Evolutionary conservation across 2,329 filamentous ascomycete genomes (phyloP).

Genomic region (Exophiala sp.): DNA sequence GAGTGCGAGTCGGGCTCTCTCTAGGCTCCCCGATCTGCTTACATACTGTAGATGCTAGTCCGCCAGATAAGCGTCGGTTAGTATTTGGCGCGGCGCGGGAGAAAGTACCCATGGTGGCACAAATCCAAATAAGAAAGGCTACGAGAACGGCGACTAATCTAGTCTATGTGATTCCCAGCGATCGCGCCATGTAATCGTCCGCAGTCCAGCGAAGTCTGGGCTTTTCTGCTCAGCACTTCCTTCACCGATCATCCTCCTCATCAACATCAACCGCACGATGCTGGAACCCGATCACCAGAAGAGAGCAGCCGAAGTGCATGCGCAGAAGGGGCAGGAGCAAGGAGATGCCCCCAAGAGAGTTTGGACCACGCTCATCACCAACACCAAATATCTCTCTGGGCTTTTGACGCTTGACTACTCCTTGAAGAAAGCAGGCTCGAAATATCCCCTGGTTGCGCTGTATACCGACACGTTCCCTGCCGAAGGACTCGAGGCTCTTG

Average conservation of each 20-base stretch:
- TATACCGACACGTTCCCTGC: constrained; percentile 72
- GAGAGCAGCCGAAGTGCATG: neutral
- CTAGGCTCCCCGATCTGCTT: constrained; percentile 18
- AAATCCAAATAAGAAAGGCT: neutral
- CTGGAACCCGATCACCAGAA: neutral
- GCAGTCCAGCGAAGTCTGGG: neutral
- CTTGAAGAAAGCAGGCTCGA: constrained; percentile 57
- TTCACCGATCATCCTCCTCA: neutral
- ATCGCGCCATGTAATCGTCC: constrained; percentile 9
- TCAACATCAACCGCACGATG: constrained; percentile 1
- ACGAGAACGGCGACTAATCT: constrained; percentile 3
- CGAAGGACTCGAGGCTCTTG: constrained; percentile 63
- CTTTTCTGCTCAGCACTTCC: neutral
- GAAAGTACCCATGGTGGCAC: no score
- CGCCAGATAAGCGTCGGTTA: neutral
- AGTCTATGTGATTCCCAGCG: neutral
- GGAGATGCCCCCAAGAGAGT: constrained; percentile 46
- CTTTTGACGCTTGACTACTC: constrained; percentile 76
- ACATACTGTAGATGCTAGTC: no score
- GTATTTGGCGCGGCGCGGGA: neutral
- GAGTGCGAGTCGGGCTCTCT: constrained; percentile 5
- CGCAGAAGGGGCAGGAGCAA: constrained; percentile 1
- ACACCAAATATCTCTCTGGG: constrained; percentile 72
- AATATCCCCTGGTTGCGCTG: constrained; percentile 73
- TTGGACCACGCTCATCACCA: constrained; percentile 84